Percentiles rank a stretch among this genome's conserved stretches.
phyloP scores from a whole-genome alignment of 2,329 filamentous ascomycete species.

The Pseudogymnoascus sp. region DNA sequence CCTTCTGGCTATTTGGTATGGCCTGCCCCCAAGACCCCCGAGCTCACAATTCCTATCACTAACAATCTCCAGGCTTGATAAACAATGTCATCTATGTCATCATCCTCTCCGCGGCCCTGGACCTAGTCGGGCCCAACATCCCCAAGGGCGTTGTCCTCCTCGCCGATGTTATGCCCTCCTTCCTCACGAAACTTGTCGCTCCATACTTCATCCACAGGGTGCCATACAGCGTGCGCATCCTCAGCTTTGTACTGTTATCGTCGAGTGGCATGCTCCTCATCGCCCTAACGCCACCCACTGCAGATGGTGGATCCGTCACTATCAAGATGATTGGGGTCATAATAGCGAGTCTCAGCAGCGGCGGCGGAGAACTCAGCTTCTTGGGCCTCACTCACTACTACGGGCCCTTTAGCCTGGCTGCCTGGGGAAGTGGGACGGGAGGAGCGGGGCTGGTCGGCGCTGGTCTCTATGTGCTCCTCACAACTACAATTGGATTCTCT shows the following conservation, averaged over 20 bases:
- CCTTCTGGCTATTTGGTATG: constrained; percentile 92
- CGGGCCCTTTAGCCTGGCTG: constrained; percentile 74
- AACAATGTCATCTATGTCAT: constrained; percentile 98
- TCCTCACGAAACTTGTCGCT: constrained; percentile 76
- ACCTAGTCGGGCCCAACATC: constrained; percentile 77
- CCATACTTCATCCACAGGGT: constrained; percentile 91
- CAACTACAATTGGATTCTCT: constrained; percentile 67
- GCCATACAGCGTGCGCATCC: constrained; percentile 67
- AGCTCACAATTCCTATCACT: not conserved
- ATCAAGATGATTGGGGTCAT: constrained; percentile 76
- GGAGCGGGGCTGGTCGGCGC: constrained; percentile 82
- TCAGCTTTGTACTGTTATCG: constrained; percentile 67
- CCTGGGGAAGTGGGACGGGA: constrained; percentile 89
- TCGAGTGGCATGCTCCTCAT: constrained; percentile 83
- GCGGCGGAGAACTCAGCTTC: constrained; percentile 84
- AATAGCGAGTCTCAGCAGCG: constrained; percentile 76
- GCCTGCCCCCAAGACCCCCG: not conserved
- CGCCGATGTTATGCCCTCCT: constrained; percentile 84
- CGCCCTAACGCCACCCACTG: constrained; percentile 62
- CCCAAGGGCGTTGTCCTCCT: constrained; percentile 91
- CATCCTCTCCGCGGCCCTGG: constrained; percentile 88
- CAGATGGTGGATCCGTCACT: constrained; percentile 51
- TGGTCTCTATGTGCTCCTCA: constrained; percentile 78
- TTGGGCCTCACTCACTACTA: constrained; percentile 90
- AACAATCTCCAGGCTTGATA: constrained; percentile 59